Conservation (phyloP, 2,329 filamentous ascomycete species). For the Beauveria pseudobassiana region DNA sequence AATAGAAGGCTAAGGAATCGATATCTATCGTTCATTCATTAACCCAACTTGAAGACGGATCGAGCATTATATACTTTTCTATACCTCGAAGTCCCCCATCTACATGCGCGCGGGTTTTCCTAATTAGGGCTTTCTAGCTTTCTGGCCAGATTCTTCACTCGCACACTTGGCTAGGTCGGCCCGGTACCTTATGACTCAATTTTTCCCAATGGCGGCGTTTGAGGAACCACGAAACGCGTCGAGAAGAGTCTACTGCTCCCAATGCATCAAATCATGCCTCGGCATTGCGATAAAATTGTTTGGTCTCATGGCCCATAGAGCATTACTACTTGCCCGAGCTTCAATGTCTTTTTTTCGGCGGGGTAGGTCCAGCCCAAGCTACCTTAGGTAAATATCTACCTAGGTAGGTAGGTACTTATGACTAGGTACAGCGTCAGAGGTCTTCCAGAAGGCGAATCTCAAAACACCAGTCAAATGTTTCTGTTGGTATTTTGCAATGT, state of each 20-base stretch:
- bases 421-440: no score
- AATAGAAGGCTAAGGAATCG: neutral
- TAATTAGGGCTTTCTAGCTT: slow-evolving; percentile 1
- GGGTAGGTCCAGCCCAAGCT: neutral
- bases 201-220: no score
- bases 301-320: no score
- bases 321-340: no score
- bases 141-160: neutral
- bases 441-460: no score
- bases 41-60: neutral
- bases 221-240: neutral
- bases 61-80: neutral
- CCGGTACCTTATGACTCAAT: slow-evolving; percentile 1
- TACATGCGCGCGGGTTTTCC: neutral
- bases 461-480: no score
- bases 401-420: no score
- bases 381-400: no score
- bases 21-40: neutral
- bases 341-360: neutral
- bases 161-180: neutral
- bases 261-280: neutral
- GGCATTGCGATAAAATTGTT: neutral
- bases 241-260: neutral
- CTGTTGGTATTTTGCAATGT: no score
- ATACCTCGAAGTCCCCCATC: neutral